phyloP scores from a whole-genome alignment of 1,139 yeast genomes.

The Torulaspora pretoriensis region DNA sequence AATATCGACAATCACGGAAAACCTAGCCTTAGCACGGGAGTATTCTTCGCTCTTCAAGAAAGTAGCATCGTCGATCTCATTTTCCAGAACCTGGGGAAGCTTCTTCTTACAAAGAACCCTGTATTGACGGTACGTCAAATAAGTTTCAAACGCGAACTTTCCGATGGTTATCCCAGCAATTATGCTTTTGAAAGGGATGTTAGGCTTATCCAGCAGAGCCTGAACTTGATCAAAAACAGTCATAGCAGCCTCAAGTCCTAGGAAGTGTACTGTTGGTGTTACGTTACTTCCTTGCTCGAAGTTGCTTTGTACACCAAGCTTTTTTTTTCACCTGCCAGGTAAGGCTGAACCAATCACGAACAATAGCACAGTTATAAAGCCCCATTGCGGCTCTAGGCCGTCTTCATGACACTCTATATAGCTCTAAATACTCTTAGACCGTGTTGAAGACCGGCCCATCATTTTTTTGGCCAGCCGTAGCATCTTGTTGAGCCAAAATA shows the following conservation, averaged over 20 bases:
- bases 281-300: neutral
- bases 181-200: conserved; percentile 72
- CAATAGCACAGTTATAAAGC: neutral
- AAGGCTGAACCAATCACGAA: neutral
- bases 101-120: conserved; percentile 53
- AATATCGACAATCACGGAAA: conserved; percentile 55
- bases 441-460: conserved; percentile 25
- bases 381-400: neutral
- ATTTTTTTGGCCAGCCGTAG: conserved; percentile 62
- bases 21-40: conserved; percentile 74
- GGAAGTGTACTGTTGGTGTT: neutral
- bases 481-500: conserved; percentile 73
- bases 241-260: conserved; percentile 21
- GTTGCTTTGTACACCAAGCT: neutral
- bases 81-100: conserved; percentile 61
- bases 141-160: conserved; percentile 70
- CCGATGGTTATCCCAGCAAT: conserved; percentile 73
- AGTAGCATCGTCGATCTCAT: conserved; percentile 65
- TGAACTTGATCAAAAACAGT: conserved; percentile 39
- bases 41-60: conserved; percentile 76
- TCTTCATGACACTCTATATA: neutral
- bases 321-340: neutral
- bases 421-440: conserved; percentile 10
- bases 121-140: conserved; percentile 73
- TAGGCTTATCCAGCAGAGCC: conserved; percentile 48